Evolutionary conservation across 1,284 basidiomycete genomes (phyloP).

Genomic region (Schizophyllum amplum): DNA sequence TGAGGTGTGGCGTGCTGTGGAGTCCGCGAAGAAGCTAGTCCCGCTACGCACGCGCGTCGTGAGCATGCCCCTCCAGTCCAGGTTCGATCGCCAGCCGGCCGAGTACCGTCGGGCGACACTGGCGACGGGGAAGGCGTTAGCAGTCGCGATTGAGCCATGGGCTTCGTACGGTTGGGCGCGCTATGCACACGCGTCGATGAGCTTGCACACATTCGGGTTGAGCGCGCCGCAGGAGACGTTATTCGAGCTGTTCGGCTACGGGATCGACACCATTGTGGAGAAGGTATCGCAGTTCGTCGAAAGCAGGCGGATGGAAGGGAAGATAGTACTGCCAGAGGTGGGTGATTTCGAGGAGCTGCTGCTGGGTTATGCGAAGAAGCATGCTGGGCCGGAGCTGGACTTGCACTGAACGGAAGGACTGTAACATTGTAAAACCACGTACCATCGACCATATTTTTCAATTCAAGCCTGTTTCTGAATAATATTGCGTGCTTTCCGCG

Average conservation of each 20-base stretch:
- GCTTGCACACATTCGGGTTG: slow-evolving; percentile 13
- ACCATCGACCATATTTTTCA: no score
- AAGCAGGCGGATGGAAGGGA: slow-evolving; percentile 6
- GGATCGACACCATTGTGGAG: slow-evolving; percentile 10
- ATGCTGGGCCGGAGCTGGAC: not conserved
- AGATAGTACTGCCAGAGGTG: slow-evolving; percentile 11
- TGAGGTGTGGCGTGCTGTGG: slow-evolving; percentile 58
- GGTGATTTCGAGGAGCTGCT: slow-evolving; percentile 15
- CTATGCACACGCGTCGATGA: slow-evolving; percentile 13
- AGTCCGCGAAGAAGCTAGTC: slow-evolving; percentile 40
- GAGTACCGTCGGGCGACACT: slow-evolving; percentile 62
- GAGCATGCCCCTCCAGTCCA: slow-evolving; percentile 57
- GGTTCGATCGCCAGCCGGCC: slow-evolving; percentile 57
- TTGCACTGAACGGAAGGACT: not conserved
- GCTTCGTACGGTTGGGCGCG: slow-evolving; percentile 12
- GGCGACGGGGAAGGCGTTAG: slow-evolving; percentile 27
- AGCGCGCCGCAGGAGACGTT: slow-evolving; percentile 11
- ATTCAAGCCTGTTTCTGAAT: no score
- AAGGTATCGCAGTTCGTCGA: slow-evolving; percentile 9
- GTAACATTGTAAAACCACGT: not conserved
- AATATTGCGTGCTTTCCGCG: no score
- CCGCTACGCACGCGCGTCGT: slow-evolving; percentile 56
- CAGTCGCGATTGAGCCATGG: slow-evolving; percentile 13
- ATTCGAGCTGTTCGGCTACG: slow-evolving; percentile 14
- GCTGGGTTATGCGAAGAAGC: slow-evolving; percentile 6